Evolutionary conservation across 2,329 filamentous ascomycete species (phyloP), one percentile per base, ranked within the genome.

Genomic region (Colletotrichum sp.): DNA sequence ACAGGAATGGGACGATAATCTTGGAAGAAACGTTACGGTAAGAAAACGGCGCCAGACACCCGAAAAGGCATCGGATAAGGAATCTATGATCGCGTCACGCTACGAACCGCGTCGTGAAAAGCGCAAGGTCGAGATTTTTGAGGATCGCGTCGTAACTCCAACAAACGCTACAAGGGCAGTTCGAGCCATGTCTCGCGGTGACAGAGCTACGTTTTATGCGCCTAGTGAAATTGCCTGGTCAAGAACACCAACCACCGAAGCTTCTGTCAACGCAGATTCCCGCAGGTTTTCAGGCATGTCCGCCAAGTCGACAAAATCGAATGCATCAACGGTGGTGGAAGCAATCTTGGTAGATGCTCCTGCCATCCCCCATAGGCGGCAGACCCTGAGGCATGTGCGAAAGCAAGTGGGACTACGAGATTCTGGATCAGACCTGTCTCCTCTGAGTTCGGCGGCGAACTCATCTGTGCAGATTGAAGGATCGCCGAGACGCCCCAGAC

Each of bases 311-410:
- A 87, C 87, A 3, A 89, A 85, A 72, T 92, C 91, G 21, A 87
- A 86, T 2, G 85, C 87, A 3, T 92, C 91, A 18, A 90, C 90
- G 0, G 86, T 92, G 6, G 86, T 93, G 12, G 91, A 91, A 80
- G 91, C 90, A 6, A 86, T 92, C 62, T 82, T 92, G 44, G 85
- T 93, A n/a, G 89, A 91, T 57, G 84, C 84, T 2, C 83, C 85
- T 36, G 86, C 88, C 16, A 80, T 82, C 6, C 84, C 83, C 6
- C 87, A 86, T 68, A 87, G 87, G 62, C 88, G 85, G 72, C 88
- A 89, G 79, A 93, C 91, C 9, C 82, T 94, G 75, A 89, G 92
- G 6, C 92, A 93, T 81, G 89, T 92, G 13, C 90, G 87, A 78
- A 93, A 93, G 80, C 88, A 90, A 59, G 83, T 83, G 10, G 83